Evolutionary conservation across 116 monocot species (phyloP).

Genomic region (Zostera marina): DNA sequence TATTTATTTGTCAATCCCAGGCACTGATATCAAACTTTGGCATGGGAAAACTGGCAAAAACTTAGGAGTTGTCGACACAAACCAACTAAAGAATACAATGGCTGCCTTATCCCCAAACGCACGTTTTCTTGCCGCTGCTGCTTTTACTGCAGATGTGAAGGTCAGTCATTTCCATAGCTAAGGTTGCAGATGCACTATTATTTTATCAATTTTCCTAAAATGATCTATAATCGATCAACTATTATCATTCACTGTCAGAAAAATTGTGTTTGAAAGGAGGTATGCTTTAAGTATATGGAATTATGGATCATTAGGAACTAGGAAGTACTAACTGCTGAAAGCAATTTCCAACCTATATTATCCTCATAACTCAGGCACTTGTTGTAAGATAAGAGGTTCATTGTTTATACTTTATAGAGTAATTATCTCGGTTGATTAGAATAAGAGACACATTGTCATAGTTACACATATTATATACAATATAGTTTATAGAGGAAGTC

Average conservation of each 20-base stretch:
- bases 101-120: slow-evolving; percentile 89
- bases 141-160: slow-evolving; percentile 99
- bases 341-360: background rate
- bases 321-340: background rate
- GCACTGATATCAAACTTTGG: slow-evolving; percentile 93
- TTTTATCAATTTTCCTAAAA: too few relatives aligned
- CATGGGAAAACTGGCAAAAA: slow-evolving; percentile 93
- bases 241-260: background rate
- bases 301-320: background rate
- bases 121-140: slow-evolving; percentile 92
- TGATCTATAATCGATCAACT: too few relatives aligned
- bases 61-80: slow-evolving; percentile 81
- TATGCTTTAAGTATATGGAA: background rate
- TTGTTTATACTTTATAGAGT: too few relatives aligned
- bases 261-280: background rate
- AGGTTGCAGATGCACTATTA: background rate
- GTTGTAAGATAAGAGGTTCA: too few relatives aligned
- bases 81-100: slow-evolving; percentile 96
- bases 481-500: too few relatives aligned
- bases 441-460: too few relatives aligned
- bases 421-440: too few relatives aligned
- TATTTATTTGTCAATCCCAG: slow-evolving; percentile 14
- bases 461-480: too few relatives aligned
- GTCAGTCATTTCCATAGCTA: slow-evolving; percentile 13
- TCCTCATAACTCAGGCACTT: too few relatives aligned